These are phyloP conservation scores for Cyberlindnera lachancei DNA, from an alignment of 805 yeast species.

Conservation along the genomic window DNA sequence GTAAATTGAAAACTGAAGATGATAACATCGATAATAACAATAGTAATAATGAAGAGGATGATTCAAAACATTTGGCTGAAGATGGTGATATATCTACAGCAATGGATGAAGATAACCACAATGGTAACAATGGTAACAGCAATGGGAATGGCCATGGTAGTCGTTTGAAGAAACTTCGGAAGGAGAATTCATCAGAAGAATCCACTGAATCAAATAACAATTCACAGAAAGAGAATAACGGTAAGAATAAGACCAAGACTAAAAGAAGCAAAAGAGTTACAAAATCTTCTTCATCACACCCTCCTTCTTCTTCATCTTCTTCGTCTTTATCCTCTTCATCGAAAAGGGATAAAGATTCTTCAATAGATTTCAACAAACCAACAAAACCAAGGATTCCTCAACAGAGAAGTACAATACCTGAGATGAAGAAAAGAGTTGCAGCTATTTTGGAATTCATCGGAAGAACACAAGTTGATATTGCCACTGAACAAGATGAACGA, in stretches of 20 bases:
- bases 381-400: constrained; percentile 81
- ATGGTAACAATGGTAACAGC: constrained; percentile 3
- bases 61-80: no score
- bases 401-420: constrained; percentile 64
- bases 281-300: background rate
- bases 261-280: constrained; percentile 2
- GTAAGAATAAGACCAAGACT: constrained; percentile 13
- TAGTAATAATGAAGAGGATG: no score
- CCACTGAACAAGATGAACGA: constrained; percentile 61
- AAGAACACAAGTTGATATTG: constrained; percentile 76
- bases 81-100: background rate
- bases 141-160: constrained; percentile 1
- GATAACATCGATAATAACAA: no score
- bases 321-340: background rate
- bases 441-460: constrained; percentile 90
- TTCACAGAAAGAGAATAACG: constrained; percentile 8
- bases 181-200: constrained; percentile 11
- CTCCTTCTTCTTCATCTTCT: background rate
- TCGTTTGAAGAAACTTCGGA: constrained; percentile 6
- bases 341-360: constrained; percentile 19
- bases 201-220: constrained; percentile 11
- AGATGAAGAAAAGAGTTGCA: constrained; percentile 80
- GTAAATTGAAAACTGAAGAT: constrained; percentile 3
- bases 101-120: background rate
- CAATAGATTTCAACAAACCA: constrained; percentile 56